Evolutionary conservation across 768 basidiomycete species (phyloP), one percentile per base, ranked within the genome.

Genomic region (Russula earlei): DNA sequence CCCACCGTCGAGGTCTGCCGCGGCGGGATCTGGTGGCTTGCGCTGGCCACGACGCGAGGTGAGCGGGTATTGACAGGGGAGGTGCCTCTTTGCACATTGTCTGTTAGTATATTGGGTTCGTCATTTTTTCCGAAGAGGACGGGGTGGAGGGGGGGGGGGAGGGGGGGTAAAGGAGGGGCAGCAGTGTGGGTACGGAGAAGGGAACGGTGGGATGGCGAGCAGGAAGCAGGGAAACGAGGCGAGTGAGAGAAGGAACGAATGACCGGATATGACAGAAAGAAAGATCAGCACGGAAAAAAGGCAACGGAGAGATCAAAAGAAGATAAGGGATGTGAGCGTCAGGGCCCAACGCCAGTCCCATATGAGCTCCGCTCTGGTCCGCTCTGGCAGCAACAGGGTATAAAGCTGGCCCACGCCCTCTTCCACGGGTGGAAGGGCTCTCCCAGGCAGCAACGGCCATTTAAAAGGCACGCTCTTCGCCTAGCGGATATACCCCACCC

Each of bases 31-130:
- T 5, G 29, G 51, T 10, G 59, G 41, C 37, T 59, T 60, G 29
- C 69, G 22, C 52, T 62, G 34, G 60, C 66, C 65, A 59, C 61
- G 64, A 56, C 60, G 59, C 44, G 61, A 62, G 15, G 65, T 68
- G 33, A 58, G 53, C 14, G 60, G 52, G 29, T 55, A 62, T 14
- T 57, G 50, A 37, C 58, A 62, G 12, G 12, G 43, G 44, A 60
- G 56, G 27, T 55, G 57, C 27, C 59, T 61, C 52, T 59, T 56
- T 27, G 63, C 61, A 50, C 54, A 60, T 56, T 61, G 62, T 17
- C 58, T 63, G 20, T n/a, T 50, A n/a, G n/a, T n/a, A n/a, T n/a
- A n/a, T n/a, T n/a, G n/a, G 15, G n/a, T 20, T 31, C 25, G 12
- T 5, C 9, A 22, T 20, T 29, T 36, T 25, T 24, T 33, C 24